Evolutionary conservation across 1,284 basidiomycete genomes (phyloP), one percentile per base, ranked within the genome.

Genomic region (Ustilago trichophora): DNA sequence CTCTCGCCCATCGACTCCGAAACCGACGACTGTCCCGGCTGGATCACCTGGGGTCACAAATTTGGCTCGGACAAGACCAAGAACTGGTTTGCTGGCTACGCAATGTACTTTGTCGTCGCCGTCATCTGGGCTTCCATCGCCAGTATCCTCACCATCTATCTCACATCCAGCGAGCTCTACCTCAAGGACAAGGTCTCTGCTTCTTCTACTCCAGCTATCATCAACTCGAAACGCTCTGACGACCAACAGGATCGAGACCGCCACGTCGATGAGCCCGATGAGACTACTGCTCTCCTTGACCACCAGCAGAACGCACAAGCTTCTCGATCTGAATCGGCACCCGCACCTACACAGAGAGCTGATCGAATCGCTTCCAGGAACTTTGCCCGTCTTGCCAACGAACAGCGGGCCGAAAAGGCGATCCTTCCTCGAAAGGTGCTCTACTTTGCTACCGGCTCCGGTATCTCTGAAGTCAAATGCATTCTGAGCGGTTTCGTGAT

Each of bases 401-500:
- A 74, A 16, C 53, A 65, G 18, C 67, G 72, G 10, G 64, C 64
- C 3, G 19, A 47, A 11, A 66, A 55, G 1, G 74, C 72, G 15
- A 57, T 76, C 21, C 42, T 74, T 92, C 93, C 74, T n/a, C 35
- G 56, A 2, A 69, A 62, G 38, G 44, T 54, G 31, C 63, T 55
- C 45, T 72, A 69, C 57, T 72, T 91, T 88, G 95, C 94, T 12
- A 92, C 92, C 24, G 95, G 95, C 12, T 93, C 91, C 76, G 95
- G 95, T 63, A 95, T 98, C 54, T 93, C 94, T 0, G 95, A 98
- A 82, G 90, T 98, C 82, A 98, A 98, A 83, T 94, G 93, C 62
- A 96, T 98, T 55, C 85, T 98, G 32, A 93, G 92, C 55, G 63
- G 53, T 6, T 98, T 97, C 75, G 94, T 98, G 16, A 97, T 98